Conservation (phyloP, 768 basidiomycete species). For the Kondoa malvinella region DNA sequence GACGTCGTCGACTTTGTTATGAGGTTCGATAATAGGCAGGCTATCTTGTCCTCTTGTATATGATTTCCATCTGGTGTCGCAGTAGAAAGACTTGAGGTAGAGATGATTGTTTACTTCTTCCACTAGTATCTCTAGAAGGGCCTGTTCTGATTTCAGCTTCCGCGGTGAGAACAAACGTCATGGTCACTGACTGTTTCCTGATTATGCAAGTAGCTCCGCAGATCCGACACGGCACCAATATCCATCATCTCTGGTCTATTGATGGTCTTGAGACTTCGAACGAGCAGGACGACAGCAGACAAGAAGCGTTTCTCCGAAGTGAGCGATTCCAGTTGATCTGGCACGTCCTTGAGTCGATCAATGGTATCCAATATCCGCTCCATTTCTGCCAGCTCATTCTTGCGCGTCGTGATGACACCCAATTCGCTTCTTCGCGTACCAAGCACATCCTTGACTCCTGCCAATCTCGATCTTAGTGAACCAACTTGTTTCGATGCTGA, state of each 20-base stretch:
- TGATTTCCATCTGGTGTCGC: slow-evolving; percentile 74
- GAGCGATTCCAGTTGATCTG: slow-evolving; percentile 78
- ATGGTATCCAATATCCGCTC: slow-evolving; percentile 82
- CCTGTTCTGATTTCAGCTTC: slow-evolving; percentile 38
- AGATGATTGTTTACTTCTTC: slow-evolving; percentile 93
- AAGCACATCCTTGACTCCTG: slow-evolving; percentile 38
- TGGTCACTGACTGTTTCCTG: slow-evolving; percentile 61
- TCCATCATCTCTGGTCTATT: slow-evolving; percentile 84
- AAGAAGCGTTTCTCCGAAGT: slow-evolving; percentile 88
- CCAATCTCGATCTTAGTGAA: slow-evolving; percentile 50
- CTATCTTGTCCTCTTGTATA: slow-evolving; percentile 62
- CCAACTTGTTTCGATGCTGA: slow-evolving; percentile 58
- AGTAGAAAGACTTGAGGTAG: slow-evolving; percentile 95
- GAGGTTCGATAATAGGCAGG: slow-evolving; percentile 26
- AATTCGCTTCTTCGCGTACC: slow-evolving; percentile 73
- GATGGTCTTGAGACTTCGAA: slow-evolving; percentile 73
- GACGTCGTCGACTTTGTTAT: slow-evolving; percentile 20
- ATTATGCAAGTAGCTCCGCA: slow-evolving; percentile 60
- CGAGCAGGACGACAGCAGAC: slow-evolving; percentile 69
- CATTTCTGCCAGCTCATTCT: slow-evolving; percentile 90
- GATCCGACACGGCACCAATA: slow-evolving; percentile 80
- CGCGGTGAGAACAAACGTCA: neutral
- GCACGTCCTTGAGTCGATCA: slow-evolving; percentile 74
- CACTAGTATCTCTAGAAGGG: slow-evolving; percentile 73
- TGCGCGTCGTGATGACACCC: slow-evolving; percentile 72